phyloP scores from a whole-genome alignment of 1,139 yeast genomes.

The Candida gigantensis region DNA sequence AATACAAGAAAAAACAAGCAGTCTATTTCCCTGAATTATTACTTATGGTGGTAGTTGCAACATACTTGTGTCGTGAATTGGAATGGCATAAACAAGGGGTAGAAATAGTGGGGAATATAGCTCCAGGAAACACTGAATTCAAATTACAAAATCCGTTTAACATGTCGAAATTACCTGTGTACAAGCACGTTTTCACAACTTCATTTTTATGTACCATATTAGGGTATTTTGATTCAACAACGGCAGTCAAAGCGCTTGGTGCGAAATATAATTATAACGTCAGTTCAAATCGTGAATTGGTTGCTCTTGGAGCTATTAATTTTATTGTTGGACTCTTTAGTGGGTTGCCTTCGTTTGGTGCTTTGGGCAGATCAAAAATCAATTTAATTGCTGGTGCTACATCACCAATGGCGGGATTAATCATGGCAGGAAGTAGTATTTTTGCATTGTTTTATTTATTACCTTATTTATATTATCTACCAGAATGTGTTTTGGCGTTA shows the following conservation, averaged over 20 bases:
- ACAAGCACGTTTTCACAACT: slow-evolving; percentile 27
- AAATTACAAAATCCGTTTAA: slow-evolving; percentile 27
- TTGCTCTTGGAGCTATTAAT: slow-evolving; percentile 35
- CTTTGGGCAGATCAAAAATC: slow-evolving; percentile 38
- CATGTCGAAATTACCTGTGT: slow-evolving; percentile 19
- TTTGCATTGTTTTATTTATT: slow-evolving; percentile 26
- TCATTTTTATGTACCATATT: slow-evolving; percentile 33
- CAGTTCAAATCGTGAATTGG: slow-evolving; percentile 34
- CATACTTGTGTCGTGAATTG: slow-evolving; percentile 23
- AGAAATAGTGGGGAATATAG: slow-evolving; percentile 30
- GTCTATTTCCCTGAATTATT: slow-evolving; percentile 35
- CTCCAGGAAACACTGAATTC: slow-evolving; percentile 6
- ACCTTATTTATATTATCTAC: slow-evolving; percentile 28
- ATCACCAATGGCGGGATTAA: slow-evolving; percentile 32
- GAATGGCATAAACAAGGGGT: slow-evolving; percentile 30
- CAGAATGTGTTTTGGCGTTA: slow-evolving; percentile 36
- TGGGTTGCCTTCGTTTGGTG: slow-evolving; percentile 39
- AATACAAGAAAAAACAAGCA: slow-evolving; percentile 19
- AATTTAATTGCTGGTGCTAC: slow-evolving; percentile 36
- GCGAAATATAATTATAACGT: slow-evolving; percentile 33
- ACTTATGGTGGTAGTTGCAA: slow-evolving; percentile 32
- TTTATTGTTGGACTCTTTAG: slow-evolving; percentile 29
- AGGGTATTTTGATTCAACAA: slow-evolving; percentile 37
- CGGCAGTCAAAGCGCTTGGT: slow-evolving; percentile 35
- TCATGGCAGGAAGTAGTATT: slow-evolving; percentile 28